Base-by-base conservation (phyloP, 1,284 basidiomycete species). In the Fistulina hepatica region DNA sequence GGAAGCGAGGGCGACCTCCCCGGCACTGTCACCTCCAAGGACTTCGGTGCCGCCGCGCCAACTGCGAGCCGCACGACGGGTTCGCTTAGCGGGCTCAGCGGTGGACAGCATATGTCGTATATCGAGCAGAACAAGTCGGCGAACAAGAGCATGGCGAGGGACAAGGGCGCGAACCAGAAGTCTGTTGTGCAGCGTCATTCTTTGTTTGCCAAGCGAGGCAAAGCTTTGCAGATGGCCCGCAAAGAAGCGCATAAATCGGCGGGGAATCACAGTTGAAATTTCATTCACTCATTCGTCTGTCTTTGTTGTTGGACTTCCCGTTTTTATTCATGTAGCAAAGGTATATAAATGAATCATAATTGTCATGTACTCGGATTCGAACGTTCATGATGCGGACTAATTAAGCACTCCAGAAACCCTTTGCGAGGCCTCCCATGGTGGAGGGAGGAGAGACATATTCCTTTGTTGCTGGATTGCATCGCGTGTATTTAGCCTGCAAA, bases 91-190 rank as follows among this genome's bases (percentile, higher is more conserved):
- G 84, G 89, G 30, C 67, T 97, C 46, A 85, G 81, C 53, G 89
- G 91, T 30, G 90, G 76, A 6, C 82, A 88, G 51, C 81, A 91
- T 54, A 83, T 94, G 81, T 83, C 79, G 43, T 93, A 92, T 53
- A 71, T 86, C 37, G 90, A 93, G 60, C 83, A 89, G 59, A 92
- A 91, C 64, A 90, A 89, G 62, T 84, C 79, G 21, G 79, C 81
- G 44, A 94, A 94, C 67, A 82, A 81, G 63, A 76, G 78, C 46
- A 69, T 94, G 24, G 78, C 85, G 33, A 72, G 78, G 44, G 81
- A 83, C 41, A 64, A 61, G 6, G 65, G 71, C 7, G 28, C 44
- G 24, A 19, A 31, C 9, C n/a, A n/a, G n/a, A n/a, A n/a, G n/a
- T n/a, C n/a, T n/a, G n/a, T n/a, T n/a, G n/a, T n/a, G n/a, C 55